A percentile compares a stretch with the other conserved stretches of the same genome.
Conservation (phyloP, 371 early-diverging fungal species). For the Amoeboradix gromovi region DNA sequence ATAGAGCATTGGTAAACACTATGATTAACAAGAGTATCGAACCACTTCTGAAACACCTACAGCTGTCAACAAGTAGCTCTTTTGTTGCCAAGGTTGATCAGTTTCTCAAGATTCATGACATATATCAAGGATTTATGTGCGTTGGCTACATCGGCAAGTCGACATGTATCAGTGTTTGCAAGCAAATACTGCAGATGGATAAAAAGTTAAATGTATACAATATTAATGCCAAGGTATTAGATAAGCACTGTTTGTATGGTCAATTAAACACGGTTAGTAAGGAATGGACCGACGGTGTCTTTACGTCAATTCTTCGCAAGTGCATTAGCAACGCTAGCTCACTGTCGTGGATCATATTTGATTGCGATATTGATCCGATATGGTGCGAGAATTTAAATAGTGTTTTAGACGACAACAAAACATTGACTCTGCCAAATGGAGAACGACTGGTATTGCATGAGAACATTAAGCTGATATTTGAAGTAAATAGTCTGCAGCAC, state of each 20-base stretch:
- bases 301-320: conserved; percentile 81
- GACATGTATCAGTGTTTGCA: conserved; percentile 57
- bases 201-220: conserved; percentile 60
- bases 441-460: conserved; percentile 81
- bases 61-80: neutral
- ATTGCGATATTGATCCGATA: conserved; percentile 95
- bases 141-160: conserved; percentile 91
- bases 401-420: conserved; percentile 29
- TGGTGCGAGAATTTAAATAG: conserved; percentile 98
- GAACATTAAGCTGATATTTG: conserved; percentile 93
- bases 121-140: conserved; percentile 96
- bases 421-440: conserved; percentile 89
- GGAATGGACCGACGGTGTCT: conserved; percentile 96
- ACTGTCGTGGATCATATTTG: conserved; percentile 96
- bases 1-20: neutral
- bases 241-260: conserved; percentile 85
- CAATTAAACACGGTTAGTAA: conserved; percentile 82
- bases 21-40: neutral
- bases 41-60: neutral
- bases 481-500: conserved; percentile 81
- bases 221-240: conserved; percentile 91
- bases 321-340: conserved; percentile 76
- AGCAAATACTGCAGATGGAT: conserved; percentile 39
- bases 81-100: conserved; percentile 73
- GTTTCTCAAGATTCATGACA: conserved; percentile 78